A percentile compares a stretch with the other conserved stretches of the same genome.
Conservation (phyloP, 2,329 filamentous ascomycete species). For the Cyanodermella asteris region DNA sequence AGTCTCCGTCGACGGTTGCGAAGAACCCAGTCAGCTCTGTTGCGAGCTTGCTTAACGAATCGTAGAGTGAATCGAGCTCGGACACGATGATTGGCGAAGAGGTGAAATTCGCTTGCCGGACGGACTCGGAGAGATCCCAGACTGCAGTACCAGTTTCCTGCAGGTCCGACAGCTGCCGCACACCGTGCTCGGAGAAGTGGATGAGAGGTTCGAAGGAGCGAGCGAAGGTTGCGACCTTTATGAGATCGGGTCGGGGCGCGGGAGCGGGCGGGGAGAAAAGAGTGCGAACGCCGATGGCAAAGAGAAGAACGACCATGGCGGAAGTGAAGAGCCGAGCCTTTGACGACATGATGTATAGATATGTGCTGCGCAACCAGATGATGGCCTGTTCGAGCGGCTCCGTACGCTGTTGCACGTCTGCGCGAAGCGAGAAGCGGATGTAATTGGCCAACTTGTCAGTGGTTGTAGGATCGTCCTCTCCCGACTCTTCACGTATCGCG, state of each 20-base stretch:
- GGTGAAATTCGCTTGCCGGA: slow-evolving; percentile 75
- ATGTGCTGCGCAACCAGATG: slow-evolving; percentile 37
- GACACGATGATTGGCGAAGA: slow-evolving; percentile 68
- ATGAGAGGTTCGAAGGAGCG: slow-evolving; percentile 87
- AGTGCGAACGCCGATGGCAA: slow-evolving; percentile 40
- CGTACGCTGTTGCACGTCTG: slow-evolving; percentile 70
- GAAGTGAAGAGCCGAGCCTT: no score
- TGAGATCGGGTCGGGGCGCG: slow-evolving; percentile 56
- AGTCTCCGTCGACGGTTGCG: slow-evolving; percentile 76
- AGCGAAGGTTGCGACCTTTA: slow-evolving; percentile 75
- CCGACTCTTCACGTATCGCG: no score
- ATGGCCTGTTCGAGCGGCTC: slow-evolving; percentile 62
- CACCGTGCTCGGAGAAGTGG: slow-evolving; percentile 79
- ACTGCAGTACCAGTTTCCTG: slow-evolving; percentile 84
- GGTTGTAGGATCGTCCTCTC: no score
- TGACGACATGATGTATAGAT: no score
- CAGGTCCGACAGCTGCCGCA: slow-evolving; percentile 64
- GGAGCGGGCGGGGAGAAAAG: slow-evolving; percentile 46
- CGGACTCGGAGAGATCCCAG: slow-evolving; percentile 83
- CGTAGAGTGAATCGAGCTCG: slow-evolving; percentile 66
- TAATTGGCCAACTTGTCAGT: no score
- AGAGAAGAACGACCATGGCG: slow-evolving; percentile 39
- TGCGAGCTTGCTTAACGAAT: slow-evolving; percentile 64
- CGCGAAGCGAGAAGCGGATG: slow-evolving; percentile 68
- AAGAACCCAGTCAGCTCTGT: slow-evolving; percentile 82